A percentile compares a stretch with the other conserved stretches of the same genome.
Evolutionary conservation across 441 rosid species (phyloP).

Genomic region (Gossypium schwendimanii): DNA sequence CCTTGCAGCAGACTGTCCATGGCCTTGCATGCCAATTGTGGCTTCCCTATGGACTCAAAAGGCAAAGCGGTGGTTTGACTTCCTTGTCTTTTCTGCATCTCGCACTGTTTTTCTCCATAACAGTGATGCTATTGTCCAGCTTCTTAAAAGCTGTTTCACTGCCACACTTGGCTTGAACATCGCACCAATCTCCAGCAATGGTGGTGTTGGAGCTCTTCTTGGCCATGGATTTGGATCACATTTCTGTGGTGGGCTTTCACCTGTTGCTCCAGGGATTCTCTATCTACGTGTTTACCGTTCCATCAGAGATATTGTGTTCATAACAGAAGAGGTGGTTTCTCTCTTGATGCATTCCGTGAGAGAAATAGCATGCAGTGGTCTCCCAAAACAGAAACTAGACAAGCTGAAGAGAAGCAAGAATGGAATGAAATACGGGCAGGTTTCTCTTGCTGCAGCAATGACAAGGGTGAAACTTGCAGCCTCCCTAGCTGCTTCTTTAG

Average conservation of each 20-base stretch:
- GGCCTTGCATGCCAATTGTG: slow-evolving; percentile 87
- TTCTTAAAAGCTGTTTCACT: slow-evolving; percentile 66
- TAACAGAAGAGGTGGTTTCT: slow-evolving; percentile 55
- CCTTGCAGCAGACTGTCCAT: slow-evolving; percentile 76
- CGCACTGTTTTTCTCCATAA: slow-evolving; percentile 72
- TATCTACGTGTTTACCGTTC: slow-evolving; percentile 61
- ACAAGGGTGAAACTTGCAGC: slow-evolving; percentile 59
- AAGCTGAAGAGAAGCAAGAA: slow-evolving; percentile 41
- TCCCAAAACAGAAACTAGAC: slow-evolving; percentile 32
- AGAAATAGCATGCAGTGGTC: slow-evolving; percentile 48
- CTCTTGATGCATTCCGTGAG: slow-evolving; percentile 56
- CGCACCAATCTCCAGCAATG: slow-evolving; percentile 41
- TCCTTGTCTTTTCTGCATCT: slow-evolving; percentile 70
- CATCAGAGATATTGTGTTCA: slow-evolving; percentile 47
- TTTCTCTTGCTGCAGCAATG: slow-evolving; percentile 57
- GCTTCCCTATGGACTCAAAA: slow-evolving; percentile 79
- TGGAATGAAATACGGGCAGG: slow-evolving; percentile 48
- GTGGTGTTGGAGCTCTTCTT: slow-evolving; percentile 73
- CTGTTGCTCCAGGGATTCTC: slow-evolving; percentile 77
- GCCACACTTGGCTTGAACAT: slow-evolving; percentile 56
- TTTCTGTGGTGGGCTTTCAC: slow-evolving; percentile 60
- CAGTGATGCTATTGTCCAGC: slow-evolving; percentile 58
- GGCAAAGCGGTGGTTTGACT: slow-evolving; percentile 81
- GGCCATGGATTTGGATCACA: slow-evolving; percentile 82
- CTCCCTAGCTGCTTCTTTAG: slow-evolving; percentile 60